Evolutionary conservation across 352 stramenopile species (phyloP), one percentile per base, ranked within the genome.

Genomic region (Globisporangium spiculum): DNA sequence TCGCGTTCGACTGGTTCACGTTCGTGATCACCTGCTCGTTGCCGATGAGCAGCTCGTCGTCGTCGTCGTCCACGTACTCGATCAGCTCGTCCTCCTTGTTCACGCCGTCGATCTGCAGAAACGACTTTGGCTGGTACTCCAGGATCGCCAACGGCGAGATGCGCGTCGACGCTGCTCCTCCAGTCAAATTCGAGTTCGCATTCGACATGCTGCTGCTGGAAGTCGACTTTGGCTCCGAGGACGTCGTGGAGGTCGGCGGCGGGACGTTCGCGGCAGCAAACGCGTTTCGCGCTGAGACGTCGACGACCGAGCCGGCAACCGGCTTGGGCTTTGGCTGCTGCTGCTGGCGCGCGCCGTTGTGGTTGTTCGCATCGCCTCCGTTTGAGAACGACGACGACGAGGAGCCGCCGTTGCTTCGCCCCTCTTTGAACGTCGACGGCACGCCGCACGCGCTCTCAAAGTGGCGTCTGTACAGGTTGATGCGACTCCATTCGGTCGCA

Each of bases 371-470:
- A 4, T 46, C 53, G 9, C 41, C 27, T 55, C 50, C 53, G 59
- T 66, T 71, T 3, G 38, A 52, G 2, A 50, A 50, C 44, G 44
- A n/a, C 18, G 41, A n/a, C 18, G 41, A 48, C 4, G 44, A 50
- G 1, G 16, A 22, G 44, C 44, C 44, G 18, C 16, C 44, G 44
- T 50, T 50, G 44, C 44, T 22, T 6, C 67, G 71, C 16, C 63
- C 62, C 9, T 90, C 74, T 24, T 81, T 84, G 14, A 79, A 75
- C 4, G 75, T 85, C 63, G 82, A 89, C 1, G 78, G 60, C 22
- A 89, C 63, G n/a, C 83, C 84, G 61, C 83, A 92, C 57, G 83
- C 77, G 70, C 80, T 89, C 75, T 94, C 86, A 67, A 94, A 92
- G 63, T 94, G 83, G 27, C 84, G 84, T 3, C 84, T 79, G 27